A percentile compares a stretch with the other conserved stretches of the same genome.
These are phyloP conservation scores for Fusarium temperatum DNA, from an alignment of 2,329 filamentous ascomycete genomes.

Conservation along the genomic window DNA sequence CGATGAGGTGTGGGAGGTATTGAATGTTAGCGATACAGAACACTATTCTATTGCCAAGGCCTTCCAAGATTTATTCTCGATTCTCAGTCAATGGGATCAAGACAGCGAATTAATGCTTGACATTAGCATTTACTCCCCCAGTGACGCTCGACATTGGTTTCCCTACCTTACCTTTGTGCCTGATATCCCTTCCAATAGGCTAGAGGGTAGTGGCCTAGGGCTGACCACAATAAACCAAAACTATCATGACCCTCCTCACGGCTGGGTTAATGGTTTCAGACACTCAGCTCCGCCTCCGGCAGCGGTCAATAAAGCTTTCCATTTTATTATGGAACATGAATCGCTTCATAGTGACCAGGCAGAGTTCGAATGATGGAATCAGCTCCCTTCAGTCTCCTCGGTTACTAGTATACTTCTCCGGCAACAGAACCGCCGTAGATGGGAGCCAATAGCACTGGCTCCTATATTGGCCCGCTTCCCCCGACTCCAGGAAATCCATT, in stretches of 20 bases:
- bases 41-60: conserved; percentile 50
- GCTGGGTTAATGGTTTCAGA: background rate
- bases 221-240: background rate
- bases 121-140: conserved; percentile 47
- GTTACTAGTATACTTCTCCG: conserved; percentile 47
- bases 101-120: conserved; percentile 43
- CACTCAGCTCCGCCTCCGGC: conserved; percentile 7
- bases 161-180: background rate
- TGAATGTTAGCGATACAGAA: background rate
- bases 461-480: conserved; percentile 48
- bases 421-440: conserved; percentile 48
- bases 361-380: conserved; percentile 45
- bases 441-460: conserved; percentile 43
- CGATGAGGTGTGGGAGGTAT: background rate
- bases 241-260: background rate
- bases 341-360: background rate
- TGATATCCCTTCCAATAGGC: background rate
- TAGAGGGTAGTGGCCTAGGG: background rate
- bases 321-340: background rate
- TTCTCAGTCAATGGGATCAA: conserved; percentile 45
- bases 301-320: background rate
- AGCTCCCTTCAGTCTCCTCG: conserved; percentile 45
- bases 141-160: conserved; percentile 27
- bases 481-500: conserved; percentile 48
- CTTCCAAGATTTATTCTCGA: conserved; percentile 42